Percentiles rank a stretch among this genome's conserved stretches.
Conservation (phyloP, 139 green algal species). For the Chlamydomonas asymmetrica region DNA sequence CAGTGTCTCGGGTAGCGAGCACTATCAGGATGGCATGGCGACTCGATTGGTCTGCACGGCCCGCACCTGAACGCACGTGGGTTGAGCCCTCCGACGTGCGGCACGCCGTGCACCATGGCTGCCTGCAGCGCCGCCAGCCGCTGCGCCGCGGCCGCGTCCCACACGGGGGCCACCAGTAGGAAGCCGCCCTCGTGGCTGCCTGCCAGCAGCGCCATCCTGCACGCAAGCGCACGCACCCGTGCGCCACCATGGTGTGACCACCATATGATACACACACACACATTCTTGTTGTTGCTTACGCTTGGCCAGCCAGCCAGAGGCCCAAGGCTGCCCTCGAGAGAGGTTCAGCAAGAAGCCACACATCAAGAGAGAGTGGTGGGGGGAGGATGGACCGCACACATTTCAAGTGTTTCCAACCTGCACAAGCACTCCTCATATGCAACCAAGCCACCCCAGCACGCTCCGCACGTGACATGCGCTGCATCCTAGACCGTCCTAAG, state of each 20-base stretch:
- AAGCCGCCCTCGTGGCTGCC: constrained; percentile 14
- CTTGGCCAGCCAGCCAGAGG: too few relatives aligned
- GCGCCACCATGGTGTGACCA: background rate
- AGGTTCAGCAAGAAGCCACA: background rate
- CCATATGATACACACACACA: too few relatives aligned
- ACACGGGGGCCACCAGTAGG: constrained; percentile 19
- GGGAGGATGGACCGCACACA: background rate
- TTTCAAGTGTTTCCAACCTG: background rate
- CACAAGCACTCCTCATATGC: too few relatives aligned
- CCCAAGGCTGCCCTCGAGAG: too few relatives aligned
- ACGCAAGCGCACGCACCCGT: background rate
- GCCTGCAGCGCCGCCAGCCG: constrained; percentile 51
- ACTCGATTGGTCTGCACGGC: background rate
- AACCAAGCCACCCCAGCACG: too few relatives aligned
- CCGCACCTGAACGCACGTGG: constrained; percentile 66
- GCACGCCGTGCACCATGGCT: constrained; percentile 42
- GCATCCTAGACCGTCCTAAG: too few relatives aligned
- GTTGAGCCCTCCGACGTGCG: constrained; percentile 73
- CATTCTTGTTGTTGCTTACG: background rate
- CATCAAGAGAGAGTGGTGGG: background rate
- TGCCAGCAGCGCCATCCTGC: constrained; percentile 27
- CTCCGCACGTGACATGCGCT: too few relatives aligned
- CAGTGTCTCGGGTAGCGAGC: too few relatives aligned
- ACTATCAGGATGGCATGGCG: constrained; percentile 4
- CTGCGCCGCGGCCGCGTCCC: constrained; percentile 14